Percentiles rank a stretch among this genome's conserved stretches.
phyloP scores from a whole-genome alignment of 1,139 yeast species.

The Wickerhamomyces sp. region DNA sequence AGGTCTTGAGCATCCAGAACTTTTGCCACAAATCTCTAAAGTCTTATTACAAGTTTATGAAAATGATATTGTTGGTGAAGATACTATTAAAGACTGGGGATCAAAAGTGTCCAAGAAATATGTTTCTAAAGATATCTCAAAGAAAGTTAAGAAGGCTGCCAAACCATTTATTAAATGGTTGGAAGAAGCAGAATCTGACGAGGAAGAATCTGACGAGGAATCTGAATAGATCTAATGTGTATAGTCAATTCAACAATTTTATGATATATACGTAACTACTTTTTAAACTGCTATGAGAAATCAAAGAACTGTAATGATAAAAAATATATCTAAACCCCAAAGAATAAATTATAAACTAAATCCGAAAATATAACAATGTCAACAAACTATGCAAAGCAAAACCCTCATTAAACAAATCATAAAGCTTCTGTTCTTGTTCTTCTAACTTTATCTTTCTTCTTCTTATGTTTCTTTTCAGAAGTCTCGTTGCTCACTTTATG shows the following conservation, averaged over 20 bases:
- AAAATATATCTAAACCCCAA: background rate
- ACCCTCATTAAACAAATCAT: background rate
- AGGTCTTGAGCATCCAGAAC: constrained; percentile 77
- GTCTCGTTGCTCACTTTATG: constrained; percentile 43
- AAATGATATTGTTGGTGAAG: constrained; percentile 80
- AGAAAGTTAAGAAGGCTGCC: constrained; percentile 94
- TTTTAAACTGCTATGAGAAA: background rate
- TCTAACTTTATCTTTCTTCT: constrained; percentile 38
- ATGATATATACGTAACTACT: constrained; percentile 25
- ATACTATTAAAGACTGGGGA: constrained; percentile 79
- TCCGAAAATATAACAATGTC: background rate
- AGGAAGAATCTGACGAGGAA: constrained; percentile 30
- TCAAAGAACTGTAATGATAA: background rate
- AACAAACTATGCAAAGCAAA: background rate
- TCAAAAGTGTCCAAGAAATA: constrained; percentile 89
- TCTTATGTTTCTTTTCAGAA: constrained; percentile 66
- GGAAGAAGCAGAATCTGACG: constrained; percentile 81
- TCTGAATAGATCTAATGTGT: background rate
- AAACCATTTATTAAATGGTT: constrained; percentile 95
- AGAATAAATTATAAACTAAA: background rate
- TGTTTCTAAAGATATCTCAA: constrained; percentile 86
- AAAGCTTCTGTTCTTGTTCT: constrained; percentile 4
- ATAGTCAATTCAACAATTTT: no score
- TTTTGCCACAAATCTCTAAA: constrained; percentile 73
- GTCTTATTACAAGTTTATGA: constrained; percentile 79